Percentiles rank a stretch among this genome's conserved stretches.
phyloP scores from a whole-genome alignment of 2,329 filamentous ascomycete species.

The Pseudonectria buxi region DNA sequence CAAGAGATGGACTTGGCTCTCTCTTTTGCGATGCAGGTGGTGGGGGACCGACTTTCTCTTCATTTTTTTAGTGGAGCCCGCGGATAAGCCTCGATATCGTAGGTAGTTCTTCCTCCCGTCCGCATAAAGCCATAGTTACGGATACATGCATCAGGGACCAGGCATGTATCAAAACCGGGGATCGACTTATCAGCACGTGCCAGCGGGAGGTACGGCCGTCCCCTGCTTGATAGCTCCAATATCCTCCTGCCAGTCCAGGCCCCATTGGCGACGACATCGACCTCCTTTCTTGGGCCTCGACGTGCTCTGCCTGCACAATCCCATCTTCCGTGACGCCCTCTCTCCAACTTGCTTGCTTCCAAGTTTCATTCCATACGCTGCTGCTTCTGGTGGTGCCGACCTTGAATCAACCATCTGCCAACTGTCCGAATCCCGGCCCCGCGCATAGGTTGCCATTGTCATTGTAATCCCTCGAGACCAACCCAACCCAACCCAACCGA shows the following conservation, averaged over 20 bases:
- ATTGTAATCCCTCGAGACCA: too few relatives aligned
- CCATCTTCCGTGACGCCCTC: constrained; percentile 1
- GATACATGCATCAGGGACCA: too few relatives aligned
- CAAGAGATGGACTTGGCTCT: constrained; percentile 12
- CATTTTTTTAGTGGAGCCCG: constrained; percentile 23
- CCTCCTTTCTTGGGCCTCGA: constrained; percentile 21
- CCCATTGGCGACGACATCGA: constrained; percentile 13
- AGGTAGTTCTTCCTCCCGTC: neutral
- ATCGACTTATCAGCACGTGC: constrained; percentile 21
- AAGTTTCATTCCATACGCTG: too few relatives aligned
- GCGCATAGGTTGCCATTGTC: too few relatives aligned
- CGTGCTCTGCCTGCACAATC: constrained; percentile 10
- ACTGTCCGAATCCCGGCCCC: too few relatives aligned
- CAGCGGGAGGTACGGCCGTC: constrained; percentile 8
- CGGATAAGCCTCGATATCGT: constrained; percentile 5
- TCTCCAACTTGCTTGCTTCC: neutral
- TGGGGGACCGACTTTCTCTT: constrained; percentile 20
- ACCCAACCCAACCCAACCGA: too few relatives aligned
- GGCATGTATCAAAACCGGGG: constrained; percentile 7
- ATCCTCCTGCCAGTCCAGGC: constrained; percentile 22
- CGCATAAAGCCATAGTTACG: neutral
- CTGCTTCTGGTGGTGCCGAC: too few relatives aligned
- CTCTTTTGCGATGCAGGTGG: constrained; percentile 12
- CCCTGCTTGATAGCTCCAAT: constrained; percentile 9
- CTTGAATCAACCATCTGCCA: too few relatives aligned